A percentile compares a stretch with the other conserved stretches of the same genome.
Evolutionary conservation across 2,329 filamentous ascomycete species (phyloP).

Genomic region (Penicillium sp.): DNA sequence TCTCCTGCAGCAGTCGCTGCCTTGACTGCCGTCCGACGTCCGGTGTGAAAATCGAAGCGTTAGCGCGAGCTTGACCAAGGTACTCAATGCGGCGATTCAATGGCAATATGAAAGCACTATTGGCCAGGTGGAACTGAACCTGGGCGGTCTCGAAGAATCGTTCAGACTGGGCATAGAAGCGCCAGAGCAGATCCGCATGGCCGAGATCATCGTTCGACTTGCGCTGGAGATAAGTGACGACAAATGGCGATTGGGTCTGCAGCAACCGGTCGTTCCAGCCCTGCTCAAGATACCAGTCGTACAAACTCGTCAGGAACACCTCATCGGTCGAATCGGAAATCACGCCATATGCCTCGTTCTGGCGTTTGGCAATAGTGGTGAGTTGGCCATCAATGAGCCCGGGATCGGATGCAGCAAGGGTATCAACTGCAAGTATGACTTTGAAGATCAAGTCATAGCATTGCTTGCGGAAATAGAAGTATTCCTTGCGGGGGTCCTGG

Average conservation of each 20-base stretch:
- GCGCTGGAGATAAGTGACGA: conserved; percentile 79
- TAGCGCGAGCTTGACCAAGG: conserved; percentile 85
- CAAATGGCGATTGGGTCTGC: conserved; percentile 77
- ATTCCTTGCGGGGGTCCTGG: conserved; percentile 64
- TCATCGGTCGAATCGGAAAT: conserved; percentile 87
- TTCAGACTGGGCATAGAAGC: conserved; percentile 82
- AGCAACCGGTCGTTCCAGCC: conserved; percentile 84
- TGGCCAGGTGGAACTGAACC: conserved; percentile 79
- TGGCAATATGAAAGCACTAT: conserved; percentile 75
- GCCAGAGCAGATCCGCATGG: conserved; percentile 88
- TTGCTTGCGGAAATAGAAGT: conserved; percentile 68
- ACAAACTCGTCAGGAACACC: conserved; percentile 93
- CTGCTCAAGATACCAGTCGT: conserved; percentile 91
- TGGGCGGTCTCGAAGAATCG: conserved; percentile 83
- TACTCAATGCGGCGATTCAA: conserved; percentile 86
- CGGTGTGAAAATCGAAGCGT: conserved; percentile 78
- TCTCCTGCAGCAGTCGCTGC: conserved; percentile 79
- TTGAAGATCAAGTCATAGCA: conserved; percentile 87
- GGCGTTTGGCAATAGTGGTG: conserved; percentile 73
- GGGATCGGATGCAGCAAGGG: conserved; percentile 65
- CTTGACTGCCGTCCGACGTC: conserved; percentile 76
- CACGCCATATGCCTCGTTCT: conserved; percentile 83
- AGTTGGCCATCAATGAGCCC: conserved; percentile 74
- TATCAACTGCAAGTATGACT: conserved; percentile 76
- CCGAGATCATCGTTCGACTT: conserved; percentile 69